phyloP scores from a whole-genome alignment of 805 yeast species.

The Metschnikowia kofuensis region DNA sequence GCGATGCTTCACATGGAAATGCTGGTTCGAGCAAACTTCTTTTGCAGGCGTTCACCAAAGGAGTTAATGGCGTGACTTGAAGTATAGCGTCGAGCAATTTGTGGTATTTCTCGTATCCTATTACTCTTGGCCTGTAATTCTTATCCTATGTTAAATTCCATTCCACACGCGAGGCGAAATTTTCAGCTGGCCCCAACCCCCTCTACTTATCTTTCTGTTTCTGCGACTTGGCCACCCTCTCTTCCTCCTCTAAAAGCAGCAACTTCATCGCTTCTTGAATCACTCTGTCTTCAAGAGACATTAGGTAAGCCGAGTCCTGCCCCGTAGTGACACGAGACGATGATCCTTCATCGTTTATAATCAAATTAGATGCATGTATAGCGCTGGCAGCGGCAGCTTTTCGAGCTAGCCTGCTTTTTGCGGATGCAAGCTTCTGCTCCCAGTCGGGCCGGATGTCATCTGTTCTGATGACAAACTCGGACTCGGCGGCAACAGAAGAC shows the following conservation, averaged over 20 bases:
- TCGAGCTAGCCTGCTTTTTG: constrained; percentile 74
- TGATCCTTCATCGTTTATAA: constrained; percentile 35
- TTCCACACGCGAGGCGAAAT: background rate
- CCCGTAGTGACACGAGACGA: background rate
- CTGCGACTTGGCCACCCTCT: constrained; percentile 26
- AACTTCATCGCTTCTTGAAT: constrained; percentile 78
- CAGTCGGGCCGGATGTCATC: constrained; percentile 91
- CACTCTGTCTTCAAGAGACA: constrained; percentile 62
- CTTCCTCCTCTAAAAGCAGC: constrained; percentile 68
- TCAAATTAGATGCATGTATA: constrained; percentile 80
- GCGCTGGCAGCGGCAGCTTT: constrained; percentile 94
- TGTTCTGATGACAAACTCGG: constrained; percentile 70
- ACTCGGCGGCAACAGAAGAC: constrained; percentile 59
- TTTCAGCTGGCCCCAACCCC: background rate
- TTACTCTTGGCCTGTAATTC: no score
- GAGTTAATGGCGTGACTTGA: no score
- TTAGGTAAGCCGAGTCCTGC: constrained; percentile 12
- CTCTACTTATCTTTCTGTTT: background rate
- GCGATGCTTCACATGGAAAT: no score
- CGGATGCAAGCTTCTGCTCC: constrained; percentile 70
- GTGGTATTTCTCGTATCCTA: no score
- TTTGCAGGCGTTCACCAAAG: no score
- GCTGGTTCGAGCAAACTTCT: no score
- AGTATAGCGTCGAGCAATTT: no score
- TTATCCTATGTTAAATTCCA: background rate